Conservation (phyloP, 2,329 filamentous ascomycete genomes). For the Hirsutella thompsonii region DNA sequence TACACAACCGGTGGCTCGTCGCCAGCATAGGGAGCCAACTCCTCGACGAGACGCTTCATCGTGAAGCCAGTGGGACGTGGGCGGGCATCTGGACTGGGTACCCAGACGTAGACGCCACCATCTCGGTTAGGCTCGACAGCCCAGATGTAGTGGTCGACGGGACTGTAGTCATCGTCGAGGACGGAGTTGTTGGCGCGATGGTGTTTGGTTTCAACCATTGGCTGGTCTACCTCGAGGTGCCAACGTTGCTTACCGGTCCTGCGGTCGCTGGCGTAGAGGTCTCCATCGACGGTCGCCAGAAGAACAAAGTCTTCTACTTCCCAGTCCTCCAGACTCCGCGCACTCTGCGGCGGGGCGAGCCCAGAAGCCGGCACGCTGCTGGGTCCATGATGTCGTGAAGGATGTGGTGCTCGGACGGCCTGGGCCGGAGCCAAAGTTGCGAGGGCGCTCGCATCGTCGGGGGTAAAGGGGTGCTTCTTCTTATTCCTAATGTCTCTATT, state of each 20-base stretch:
- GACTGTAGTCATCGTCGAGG: conserved; percentile 42
- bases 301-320: conserved; percentile 99
- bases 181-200: conserved; percentile 56
- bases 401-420: conserved; percentile 84
- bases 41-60: conserved; percentile 80
- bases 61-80: conserved; percentile 57
- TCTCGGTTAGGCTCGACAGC: conserved; percentile 86
- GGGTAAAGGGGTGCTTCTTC: conserved; percentile 22
- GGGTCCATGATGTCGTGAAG: conserved; percentile 47
- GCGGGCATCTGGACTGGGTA: conserved; percentile 45
- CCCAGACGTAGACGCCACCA: conserved; percentile 78
- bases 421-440: conserved; percentile 93
- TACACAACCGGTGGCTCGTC: conserved; percentile 72
- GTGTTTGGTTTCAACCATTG: conserved; percentile 85
- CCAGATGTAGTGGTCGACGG: conserved; percentile 83
- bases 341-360: conserved; percentile 73
- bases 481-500: conserved; percentile 14
- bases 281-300: conserved; percentile 98
- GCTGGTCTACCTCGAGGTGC: conserved; percentile 71
- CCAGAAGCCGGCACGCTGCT: conserved; percentile 48
- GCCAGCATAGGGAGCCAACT: conserved; percentile 63
- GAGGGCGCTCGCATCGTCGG: conserved; percentile 82
- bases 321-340: conserved; percentile 98
- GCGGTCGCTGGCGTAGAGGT: conserved; percentile 81
- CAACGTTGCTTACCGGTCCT: conserved; percentile 75